Evolutionary conservation across 805 yeast genomes (phyloP), one percentile per base, ranked within the genome.

Genomic region (Vanderwaltozyma tropicalis): DNA sequence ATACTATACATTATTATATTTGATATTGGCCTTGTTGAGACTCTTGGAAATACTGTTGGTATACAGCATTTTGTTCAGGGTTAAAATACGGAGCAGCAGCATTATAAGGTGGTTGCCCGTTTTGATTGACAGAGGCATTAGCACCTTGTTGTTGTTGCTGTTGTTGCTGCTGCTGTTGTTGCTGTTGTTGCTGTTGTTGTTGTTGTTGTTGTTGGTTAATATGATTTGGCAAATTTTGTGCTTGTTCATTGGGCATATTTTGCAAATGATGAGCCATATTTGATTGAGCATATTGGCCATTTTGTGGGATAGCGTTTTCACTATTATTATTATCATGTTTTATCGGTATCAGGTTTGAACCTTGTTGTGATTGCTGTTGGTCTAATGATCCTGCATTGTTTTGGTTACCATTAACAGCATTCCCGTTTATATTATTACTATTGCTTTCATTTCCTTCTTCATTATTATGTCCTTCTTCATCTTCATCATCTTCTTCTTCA

Each of bases 401-500:
- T 17, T 25, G 30, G 13, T 21, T 18, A 7, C 30, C 16, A 32
- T 22, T 22, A 32, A 24, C 27, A 4, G 13, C 13, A 24, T 11
- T 24, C 8, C 12, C 13, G 57, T 31, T 54, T 64, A 27, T 47
- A 57, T 38, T 44, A 58, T 34, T 53, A 52, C 33, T 52, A 50
- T 40, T 50, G 55, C 37, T 50, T 50, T 41, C 44, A 15, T 52
- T 49, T 20, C 39, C 50, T 44, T 55, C 62, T 53, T 52, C 63
- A 14, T 41, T 53, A 25, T 61, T 67, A 13, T 68, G 76, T 17
- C 57, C 66, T 32, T 69, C 80, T 31, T 74, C 74, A 40, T 76
- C 84, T 37, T 78, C 86, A 37, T 76, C 83, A 31, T 75, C 79
- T 48, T 73, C 66, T 12, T 77, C 76, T 45, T 81, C 89, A 54